Conservation (phyloP, 306 rosid species). For the Ammopiptanthus mongolicus region DNA sequence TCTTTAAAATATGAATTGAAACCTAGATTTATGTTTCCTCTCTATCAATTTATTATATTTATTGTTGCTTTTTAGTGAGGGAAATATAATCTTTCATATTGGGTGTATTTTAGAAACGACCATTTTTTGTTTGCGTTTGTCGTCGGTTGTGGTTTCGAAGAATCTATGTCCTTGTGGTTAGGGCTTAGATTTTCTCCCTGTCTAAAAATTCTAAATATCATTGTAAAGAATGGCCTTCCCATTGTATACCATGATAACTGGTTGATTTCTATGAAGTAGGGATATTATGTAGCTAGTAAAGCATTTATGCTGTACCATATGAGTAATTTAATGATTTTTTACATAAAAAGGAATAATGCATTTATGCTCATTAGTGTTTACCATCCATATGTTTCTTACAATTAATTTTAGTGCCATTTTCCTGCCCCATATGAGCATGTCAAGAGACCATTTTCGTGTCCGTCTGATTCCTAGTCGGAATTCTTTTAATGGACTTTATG, state of each 20-base stretch:
- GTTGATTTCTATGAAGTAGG: constrained; percentile 5
- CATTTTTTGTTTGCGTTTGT: background rate
- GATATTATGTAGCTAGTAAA: constrained; percentile 4
- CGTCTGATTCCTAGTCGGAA: background rate
- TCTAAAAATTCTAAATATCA: background rate
- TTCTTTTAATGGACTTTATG: background rate
- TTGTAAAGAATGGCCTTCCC: background rate
- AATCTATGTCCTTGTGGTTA: background rate
- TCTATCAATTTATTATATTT: background rate
- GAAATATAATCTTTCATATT: background rate
- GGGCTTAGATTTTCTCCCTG: background rate
- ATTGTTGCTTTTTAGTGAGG: background rate
- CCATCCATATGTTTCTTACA: background rate
- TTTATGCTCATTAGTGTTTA: background rate
- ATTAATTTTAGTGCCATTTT: background rate
- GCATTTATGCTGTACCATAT: background rate
- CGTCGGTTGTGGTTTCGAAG: background rate
- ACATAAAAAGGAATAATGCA: background rate
- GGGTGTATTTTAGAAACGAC: background rate
- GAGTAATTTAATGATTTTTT: background rate
- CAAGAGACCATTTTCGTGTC: background rate
- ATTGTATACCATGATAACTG: constrained; percentile 2
- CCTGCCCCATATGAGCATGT: background rate
- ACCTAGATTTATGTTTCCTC: background rate
- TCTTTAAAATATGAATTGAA: background rate